Percentiles rank a stretch among this genome's conserved stretches.
phyloP scores from a whole-genome alignment of 129 eudicot genomes.

The Smallanthus sonchifolius region DNA sequence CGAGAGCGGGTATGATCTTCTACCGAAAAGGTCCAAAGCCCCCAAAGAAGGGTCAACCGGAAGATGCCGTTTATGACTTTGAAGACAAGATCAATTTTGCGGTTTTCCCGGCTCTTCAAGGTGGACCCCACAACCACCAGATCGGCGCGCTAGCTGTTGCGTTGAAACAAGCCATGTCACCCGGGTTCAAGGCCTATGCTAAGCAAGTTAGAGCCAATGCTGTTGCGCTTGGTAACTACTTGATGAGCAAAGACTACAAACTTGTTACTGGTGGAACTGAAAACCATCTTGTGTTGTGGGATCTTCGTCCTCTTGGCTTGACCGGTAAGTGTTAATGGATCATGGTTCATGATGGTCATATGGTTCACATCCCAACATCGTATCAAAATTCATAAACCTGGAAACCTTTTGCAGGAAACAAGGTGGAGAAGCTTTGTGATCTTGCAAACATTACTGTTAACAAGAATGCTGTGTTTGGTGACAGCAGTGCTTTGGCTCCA shows the following conservation, averaged over 20 bases:
- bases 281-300: conserved; percentile 98
- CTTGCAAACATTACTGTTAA: conserved; percentile 74
- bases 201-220: conserved; percentile 96
- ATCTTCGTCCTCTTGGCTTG: conserved; percentile 98
- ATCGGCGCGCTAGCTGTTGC: conserved; percentile 97
- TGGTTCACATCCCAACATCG: background rate
- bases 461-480: conserved; percentile 94
- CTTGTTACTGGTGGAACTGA: conserved; percentile 96
- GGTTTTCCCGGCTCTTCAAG: conserved; percentile 98
- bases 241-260: conserved; percentile 80
- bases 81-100: conserved; percentile 97
- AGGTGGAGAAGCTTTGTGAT: conserved; percentile 91
- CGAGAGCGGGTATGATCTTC: conserved; percentile 98
- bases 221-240: conserved; percentile 80
- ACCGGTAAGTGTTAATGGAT: conserved; percentile 48
- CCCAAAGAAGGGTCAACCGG: conserved; percentile 94
- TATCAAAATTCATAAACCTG: background rate
- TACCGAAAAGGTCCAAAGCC: conserved; percentile 96
- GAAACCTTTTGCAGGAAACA: conserved; percentile 50
- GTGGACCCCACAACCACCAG: conserved; percentile 99
- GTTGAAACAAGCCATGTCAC: conserved; percentile 75
- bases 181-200: conserved; percentile 92
- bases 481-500: conserved; percentile 89
- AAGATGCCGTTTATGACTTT: conserved; percentile 85
- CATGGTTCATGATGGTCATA: background rate